Evolutionary conservation across 179 eudicot species (phyloP).

Genomic region (Silene noctiflora): DNA sequence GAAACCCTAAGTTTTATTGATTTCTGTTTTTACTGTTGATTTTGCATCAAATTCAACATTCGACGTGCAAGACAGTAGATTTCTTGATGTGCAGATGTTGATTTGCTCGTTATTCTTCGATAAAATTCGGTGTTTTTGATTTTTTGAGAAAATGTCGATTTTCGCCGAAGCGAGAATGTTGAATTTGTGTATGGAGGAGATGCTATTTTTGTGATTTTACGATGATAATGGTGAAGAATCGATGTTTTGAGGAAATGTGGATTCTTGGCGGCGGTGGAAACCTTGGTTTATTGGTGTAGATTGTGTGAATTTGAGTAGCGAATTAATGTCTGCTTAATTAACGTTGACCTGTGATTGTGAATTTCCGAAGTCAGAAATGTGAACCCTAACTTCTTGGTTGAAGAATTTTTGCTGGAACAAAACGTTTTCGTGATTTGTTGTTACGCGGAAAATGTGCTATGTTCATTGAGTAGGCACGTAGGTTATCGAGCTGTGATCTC

Average conservation of each 20-base stretch:
- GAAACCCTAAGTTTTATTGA: conserved; percentile 25
- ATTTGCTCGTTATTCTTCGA: background rate
- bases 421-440: background rate
- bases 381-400: background rate
- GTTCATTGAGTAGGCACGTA: background rate
- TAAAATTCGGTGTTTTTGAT: background rate
- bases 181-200: background rate
- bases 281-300: conserved; percentile 3
- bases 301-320: background rate
- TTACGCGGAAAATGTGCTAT: background rate
- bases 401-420: background rate
- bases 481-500: conserved; percentile 16
- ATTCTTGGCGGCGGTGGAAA: background rate
- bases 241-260: background rate
- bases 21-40: conserved; percentile 30
- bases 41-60: background rate
- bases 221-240: background rate
- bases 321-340: background rate
- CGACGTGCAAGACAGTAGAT: too few relatives aligned
- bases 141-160: background rate
- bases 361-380: background rate
- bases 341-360: background rate
- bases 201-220: background rate
- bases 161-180: background rate
- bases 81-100: background rate